These are phyloP conservation scores for Castanea sativa DNA, from an alignment of 306 rosid species.

Conservation along the genomic window DNA sequence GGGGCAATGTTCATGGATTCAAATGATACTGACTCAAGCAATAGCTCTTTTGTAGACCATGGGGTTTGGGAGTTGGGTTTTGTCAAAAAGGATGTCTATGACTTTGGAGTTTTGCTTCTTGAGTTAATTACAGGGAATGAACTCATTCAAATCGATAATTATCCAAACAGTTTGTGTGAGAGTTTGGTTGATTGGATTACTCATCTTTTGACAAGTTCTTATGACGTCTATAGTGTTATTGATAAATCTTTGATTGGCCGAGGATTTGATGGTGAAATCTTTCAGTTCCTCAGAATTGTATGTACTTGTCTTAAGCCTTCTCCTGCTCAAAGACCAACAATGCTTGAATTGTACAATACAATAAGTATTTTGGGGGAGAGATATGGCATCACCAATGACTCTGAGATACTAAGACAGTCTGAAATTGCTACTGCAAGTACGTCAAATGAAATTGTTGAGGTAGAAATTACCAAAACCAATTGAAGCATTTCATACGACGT, in stretches of 20 bases:
- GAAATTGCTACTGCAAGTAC: too few relatives aligned
- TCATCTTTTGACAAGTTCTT: neutral
- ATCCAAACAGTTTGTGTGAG: too few relatives aligned
- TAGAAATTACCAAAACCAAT: too few relatives aligned
- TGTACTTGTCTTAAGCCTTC: slow-evolving; percentile 18
- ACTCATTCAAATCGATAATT: neutral
- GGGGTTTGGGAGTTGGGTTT: neutral
- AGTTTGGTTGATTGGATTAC: too few relatives aligned
- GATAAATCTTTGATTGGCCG: slow-evolving; percentile 12
- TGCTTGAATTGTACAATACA: slow-evolving; percentile 35
- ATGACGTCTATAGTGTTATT: neutral
- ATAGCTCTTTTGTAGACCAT: neutral
- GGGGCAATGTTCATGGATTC: neutral
- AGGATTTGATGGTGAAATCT: slow-evolving; percentile 23
- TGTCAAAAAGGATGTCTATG: slow-evolving; percentile 34
- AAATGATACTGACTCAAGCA: neutral
- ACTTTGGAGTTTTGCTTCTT: slow-evolving; percentile 36
- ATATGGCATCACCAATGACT: neutral
- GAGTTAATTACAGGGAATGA: slow-evolving; percentile 29
- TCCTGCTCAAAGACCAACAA: slow-evolving; percentile 28
- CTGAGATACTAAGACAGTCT: rapidly evolving
- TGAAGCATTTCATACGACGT: too few relatives aligned
- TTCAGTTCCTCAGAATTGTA: slow-evolving; percentile 15
- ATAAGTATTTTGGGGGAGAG: neutral
- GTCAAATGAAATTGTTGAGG: too few relatives aligned